These are phyloP conservation scores for Leishmania turanica DNA, from an alignment of 208 protist species.

Conservation along the genomic window DNA sequence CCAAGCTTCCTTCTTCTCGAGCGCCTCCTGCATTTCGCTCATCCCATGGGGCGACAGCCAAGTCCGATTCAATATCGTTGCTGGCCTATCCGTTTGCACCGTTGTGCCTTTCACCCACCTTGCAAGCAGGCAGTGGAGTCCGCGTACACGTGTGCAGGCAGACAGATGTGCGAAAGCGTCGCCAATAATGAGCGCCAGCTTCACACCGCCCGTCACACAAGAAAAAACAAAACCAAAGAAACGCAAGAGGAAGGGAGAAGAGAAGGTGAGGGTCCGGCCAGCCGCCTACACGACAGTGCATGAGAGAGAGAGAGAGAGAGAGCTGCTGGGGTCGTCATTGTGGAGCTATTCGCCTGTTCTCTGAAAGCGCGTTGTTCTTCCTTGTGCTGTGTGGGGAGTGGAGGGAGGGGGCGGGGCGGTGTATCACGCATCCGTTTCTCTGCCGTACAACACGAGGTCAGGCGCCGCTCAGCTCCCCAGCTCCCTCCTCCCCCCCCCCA, in stretches of 20 bases:
- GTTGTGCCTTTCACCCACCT: background rate
- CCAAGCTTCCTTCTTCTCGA: slow-evolving; percentile 51
- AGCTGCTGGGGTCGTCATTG: background rate
- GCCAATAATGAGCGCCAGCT: background rate
- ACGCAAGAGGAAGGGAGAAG: background rate
- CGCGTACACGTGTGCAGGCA: background rate
- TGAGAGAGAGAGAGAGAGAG: background rate
- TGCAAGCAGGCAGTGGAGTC: background rate
- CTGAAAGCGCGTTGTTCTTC: background rate
- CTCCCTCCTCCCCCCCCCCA: background rate
- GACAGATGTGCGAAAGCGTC: background rate
- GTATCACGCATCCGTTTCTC: background rate
- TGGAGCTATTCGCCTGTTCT: background rate
- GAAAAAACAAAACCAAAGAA: background rate
- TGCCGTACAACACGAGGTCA: background rate
- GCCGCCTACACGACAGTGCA: background rate
- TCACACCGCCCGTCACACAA: background rate
- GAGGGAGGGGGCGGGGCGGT: background rate
- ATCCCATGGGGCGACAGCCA: background rate
- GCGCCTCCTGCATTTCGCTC: background rate
- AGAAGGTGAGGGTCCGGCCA: background rate
- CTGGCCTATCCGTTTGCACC: background rate
- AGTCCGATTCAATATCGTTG: background rate
- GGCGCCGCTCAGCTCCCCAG: background rate
- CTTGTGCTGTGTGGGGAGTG: no score